These are phyloP conservation scores for Cladosporium sp. DNA, from an alignment of 2,329 filamentous ascomycete genomes.

Conservation along the genomic window DNA sequence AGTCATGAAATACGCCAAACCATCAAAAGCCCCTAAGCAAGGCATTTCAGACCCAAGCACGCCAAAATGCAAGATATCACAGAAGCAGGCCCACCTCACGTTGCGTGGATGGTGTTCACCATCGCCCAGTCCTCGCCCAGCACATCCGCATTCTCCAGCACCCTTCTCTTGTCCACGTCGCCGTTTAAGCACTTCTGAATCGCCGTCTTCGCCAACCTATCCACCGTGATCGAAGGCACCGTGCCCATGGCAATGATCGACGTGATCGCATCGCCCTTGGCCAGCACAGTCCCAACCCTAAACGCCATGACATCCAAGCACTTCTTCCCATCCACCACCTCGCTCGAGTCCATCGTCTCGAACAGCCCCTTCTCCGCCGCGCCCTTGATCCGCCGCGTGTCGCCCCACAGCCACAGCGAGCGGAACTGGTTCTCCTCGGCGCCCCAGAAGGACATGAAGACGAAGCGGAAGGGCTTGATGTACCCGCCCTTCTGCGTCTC, in stretches of 20 bases:
- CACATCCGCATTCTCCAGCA: conserved; percentile 32
- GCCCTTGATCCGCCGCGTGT: conserved; percentile 32
- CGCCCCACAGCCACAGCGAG: conserved; percentile 32
- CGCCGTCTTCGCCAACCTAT: conserved; percentile 26
- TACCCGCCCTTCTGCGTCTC: conserved; percentile 10
- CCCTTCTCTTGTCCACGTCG: conserved; percentile 25
- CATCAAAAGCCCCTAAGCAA: not conserved
- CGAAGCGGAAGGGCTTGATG: conserved; percentile 36
- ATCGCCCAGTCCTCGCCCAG: conserved; percentile 32
- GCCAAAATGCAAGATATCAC: not conserved
- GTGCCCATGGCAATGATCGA: conserved; percentile 8
- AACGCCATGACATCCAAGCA: conserved; percentile 32
- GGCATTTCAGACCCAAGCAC: not conserved
- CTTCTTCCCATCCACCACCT: conserved; percentile 25
- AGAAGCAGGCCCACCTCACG: not conserved
- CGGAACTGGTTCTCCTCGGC: conserved; percentile 36
- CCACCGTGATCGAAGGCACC: conserved; percentile 26
- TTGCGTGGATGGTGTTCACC: conserved; percentile 23
- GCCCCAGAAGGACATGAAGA: conserved; percentile 35
- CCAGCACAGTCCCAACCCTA: conserved; percentile 27
- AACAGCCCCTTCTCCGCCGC: conserved; percentile 33
- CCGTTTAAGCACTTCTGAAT: conserved; percentile 27
- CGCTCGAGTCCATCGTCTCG: conserved; percentile 24
- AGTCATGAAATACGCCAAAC: conserved; percentile 3
- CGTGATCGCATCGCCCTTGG: conserved; percentile 24